Percentiles rank a stretch among this genome's conserved stretches.
phyloP scores from a whole-genome alignment of 2,329 filamentous ascomycete genomes.

The Epichloe coenophiala region DNA sequence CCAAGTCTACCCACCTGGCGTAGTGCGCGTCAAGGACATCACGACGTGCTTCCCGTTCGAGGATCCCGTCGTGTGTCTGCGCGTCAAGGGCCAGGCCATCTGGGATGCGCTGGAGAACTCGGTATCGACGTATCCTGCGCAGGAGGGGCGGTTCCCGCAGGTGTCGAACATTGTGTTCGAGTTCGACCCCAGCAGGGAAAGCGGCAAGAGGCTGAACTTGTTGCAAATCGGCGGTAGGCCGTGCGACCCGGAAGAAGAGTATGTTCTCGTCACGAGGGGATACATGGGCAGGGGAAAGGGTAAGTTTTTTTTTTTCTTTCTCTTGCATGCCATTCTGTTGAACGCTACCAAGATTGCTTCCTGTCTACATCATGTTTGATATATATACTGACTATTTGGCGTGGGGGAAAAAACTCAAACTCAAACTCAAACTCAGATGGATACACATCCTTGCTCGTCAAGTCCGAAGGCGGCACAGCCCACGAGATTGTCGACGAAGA shows the following conservation, averaged over 20 bases:
- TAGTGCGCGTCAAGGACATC: slow-evolving; percentile 68
- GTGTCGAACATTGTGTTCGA: slow-evolving; percentile 70
- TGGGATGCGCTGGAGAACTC: slow-evolving; percentile 74
- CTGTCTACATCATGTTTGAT: background rate
- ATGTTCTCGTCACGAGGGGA: slow-evolving; percentile 64
- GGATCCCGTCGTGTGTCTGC: slow-evolving; percentile 71
- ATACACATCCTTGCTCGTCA: slow-evolving; percentile 60
- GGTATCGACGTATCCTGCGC: slow-evolving; percentile 64
- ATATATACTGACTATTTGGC: background rate
- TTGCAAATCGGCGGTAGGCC: slow-evolving; percentile 47
- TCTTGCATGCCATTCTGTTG: background rate
- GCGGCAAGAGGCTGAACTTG: slow-evolving; percentile 49
- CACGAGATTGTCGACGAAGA: slow-evolving; percentile 76
- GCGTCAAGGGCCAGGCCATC: slow-evolving; percentile 57
- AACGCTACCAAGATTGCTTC: background rate
- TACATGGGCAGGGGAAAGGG: slow-evolving; percentile 80
- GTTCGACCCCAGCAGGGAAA: slow-evolving; percentile 50
- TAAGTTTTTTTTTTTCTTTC: slow-evolving; percentile 8
- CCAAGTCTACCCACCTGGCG: slow-evolving; percentile 72
- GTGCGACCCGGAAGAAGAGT: slow-evolving; percentile 49
- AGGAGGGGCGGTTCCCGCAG: slow-evolving; percentile 75
- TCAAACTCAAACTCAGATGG: slow-evolving; percentile 40
- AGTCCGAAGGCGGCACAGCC: slow-evolving; percentile 61
- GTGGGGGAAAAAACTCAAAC: background rate
- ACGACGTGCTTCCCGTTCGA: slow-evolving; percentile 87